phyloP scores from a whole-genome alignment of 345 rosid species.

The Populus tremula region DNA sequence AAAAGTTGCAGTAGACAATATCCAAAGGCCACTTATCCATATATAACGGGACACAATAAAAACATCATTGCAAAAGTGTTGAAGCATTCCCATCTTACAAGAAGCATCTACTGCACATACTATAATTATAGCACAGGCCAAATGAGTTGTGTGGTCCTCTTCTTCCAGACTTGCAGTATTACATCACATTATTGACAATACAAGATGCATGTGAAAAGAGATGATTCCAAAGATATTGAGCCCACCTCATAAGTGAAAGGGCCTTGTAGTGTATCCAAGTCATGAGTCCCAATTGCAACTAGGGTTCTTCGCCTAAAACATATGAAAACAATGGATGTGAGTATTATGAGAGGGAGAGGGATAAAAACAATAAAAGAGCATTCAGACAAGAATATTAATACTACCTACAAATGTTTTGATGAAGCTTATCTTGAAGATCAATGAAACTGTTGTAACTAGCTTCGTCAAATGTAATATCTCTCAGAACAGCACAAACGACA shows the following conservation, averaged over 20 bases:
- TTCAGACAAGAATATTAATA: neutral
- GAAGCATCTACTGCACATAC: neutral
- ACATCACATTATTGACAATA: neutral
- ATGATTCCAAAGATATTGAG: neutral
- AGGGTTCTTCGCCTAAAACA: constrained; percentile 70
- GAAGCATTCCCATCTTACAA: neutral
- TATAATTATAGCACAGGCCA: neutral
- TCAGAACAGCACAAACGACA: constrained; percentile 84
- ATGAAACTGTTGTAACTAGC: constrained; percentile 90
- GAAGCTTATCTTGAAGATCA: constrained; percentile 95
- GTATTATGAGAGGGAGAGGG: neutral
- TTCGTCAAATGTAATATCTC: constrained; percentile 77
- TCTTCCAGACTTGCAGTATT: neutral
- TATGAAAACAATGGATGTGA: neutral
- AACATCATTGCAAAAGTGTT: neutral
- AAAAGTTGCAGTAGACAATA: neutral
- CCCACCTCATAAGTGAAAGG: constrained; percentile 93
- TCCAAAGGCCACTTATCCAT: neutral
- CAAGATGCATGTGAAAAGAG: neutral
- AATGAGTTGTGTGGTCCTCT: neutral
- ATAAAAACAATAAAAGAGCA: neutral
- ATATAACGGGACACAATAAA: neutral
- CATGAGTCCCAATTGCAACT: constrained; percentile 97
- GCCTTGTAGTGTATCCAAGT: constrained; percentile 79
- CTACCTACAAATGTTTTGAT: constrained; percentile 92